Evolutionary conservation across 139 green algal species (phyloP), one percentile per base, ranked within the genome.

Genomic region (Chlorella sp.): DNA sequence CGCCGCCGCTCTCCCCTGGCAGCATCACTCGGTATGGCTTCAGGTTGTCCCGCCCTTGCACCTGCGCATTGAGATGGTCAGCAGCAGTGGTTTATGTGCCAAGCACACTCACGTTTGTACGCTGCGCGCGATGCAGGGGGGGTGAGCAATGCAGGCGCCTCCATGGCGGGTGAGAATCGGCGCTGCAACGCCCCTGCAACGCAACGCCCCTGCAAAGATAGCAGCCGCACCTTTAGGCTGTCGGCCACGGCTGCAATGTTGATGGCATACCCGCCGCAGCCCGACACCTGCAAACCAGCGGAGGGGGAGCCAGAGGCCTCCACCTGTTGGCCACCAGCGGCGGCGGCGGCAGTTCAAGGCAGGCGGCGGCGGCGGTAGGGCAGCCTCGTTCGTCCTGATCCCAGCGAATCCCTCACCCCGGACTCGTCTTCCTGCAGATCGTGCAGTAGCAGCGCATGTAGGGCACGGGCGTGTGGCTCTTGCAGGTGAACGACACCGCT

Each of bases 381-480:
- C 46, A 60, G 51, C 51, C 51, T 60, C 51, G 51, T 60, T 60
- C 51, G 51, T 16, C 16, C 9, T 26, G 51, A 11, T 16, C 22
- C 51, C 11, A 3, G 9, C 51, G 4, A 2, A 20, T 26, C 51
- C 51, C 51, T 16, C 22, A 60, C 51, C 9, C 2, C 11, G 24
- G 11, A 11, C 51, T 60, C 51, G 51, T 84, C 68, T 93, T 93
- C 22, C 89, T 67, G 90, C 90, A 93, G 34, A 93, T 92, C 51
- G 72, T 86, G 87, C 90, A 93, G 70, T 93, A 93, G 87, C 90
- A 93, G 28, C 86, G 87, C 89, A 86, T 82, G 80, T 81, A 93
- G 8, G 89, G 89, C n/a, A 84, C 58, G 3, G 86, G 85, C 0
- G 83, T 90, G 51, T 88, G 84, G 13, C 77, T 88, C 22, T 48